Percentiles rank a stretch among this genome's conserved stretches.
phyloP scores from a whole-genome alignment of 441 rosid genomes.

The Aquilaria agallochum region DNA sequence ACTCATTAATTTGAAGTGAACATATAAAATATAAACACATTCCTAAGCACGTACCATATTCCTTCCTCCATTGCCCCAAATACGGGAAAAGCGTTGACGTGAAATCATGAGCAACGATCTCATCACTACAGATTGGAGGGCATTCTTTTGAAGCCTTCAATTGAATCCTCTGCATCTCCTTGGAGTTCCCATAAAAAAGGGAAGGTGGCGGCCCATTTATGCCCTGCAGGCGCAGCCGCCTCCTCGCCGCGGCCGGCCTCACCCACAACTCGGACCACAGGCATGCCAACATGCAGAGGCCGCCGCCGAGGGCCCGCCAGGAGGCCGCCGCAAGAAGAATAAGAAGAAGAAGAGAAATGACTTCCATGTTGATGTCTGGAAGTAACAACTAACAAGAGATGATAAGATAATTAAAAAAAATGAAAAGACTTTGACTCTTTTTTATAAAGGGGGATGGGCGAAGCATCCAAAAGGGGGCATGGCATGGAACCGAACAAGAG shows the following conservation, averaged over 20 bases:
- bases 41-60: conserved; percentile 41
- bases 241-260: conserved; percentile 32
- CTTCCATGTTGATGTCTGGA: too few species aligned
- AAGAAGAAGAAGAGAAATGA: too few species aligned
- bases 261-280: conserved; percentile 14
- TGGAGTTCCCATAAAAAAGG: conserved; percentile 51
- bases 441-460: too few species aligned
- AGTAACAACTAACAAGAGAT: too few species aligned
- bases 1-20: too few species aligned
- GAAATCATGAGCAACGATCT: conserved; percentile 57
- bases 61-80: conserved; percentile 67
- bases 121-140: conserved; percentile 6
- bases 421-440: too few species aligned
- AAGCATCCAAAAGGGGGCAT: too few species aligned
- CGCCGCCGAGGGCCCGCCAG: too few species aligned
- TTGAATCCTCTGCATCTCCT: conserved; percentile 65
- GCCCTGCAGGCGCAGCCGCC: conserved; percentile 55
- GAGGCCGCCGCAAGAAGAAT: background rate
- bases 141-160: conserved; percentile 18
- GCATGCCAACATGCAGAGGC: too few species aligned
- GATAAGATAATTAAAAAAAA: too few species aligned
- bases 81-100: conserved; percentile 72
- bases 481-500: too few species aligned
- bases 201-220: conserved; percentile 66
- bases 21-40: too few species aligned